A percentile compares a stretch with the other conserved stretches of the same genome.
These are phyloP conservation scores for Entoloma clypeatum DNA, from an alignment of 1,284 basidiomycete genomes.

Conservation along the genomic window DNA sequence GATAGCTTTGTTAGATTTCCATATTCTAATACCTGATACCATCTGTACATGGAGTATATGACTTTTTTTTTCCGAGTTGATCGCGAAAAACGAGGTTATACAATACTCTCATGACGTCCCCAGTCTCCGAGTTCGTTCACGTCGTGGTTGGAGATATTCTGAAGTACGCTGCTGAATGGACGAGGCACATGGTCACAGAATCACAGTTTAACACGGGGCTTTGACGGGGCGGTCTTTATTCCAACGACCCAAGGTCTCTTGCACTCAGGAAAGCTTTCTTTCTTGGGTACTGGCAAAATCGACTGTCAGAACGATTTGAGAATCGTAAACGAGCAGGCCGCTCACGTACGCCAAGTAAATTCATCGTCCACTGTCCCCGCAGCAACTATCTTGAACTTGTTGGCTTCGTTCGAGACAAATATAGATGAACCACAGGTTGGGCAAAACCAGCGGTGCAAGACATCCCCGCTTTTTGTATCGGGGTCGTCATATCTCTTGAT, in stretches of 20 bases:
- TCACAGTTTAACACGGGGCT: constrained; percentile 7
- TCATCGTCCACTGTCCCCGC: constrained; percentile 24
- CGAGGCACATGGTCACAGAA: no score
- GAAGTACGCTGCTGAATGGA: no score
- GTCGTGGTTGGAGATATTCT: no score
- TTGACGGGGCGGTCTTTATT: constrained; percentile 10
- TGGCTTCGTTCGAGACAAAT: constrained; percentile 19
- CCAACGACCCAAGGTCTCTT: constrained; percentile 7
- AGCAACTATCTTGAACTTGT: constrained; percentile 19
- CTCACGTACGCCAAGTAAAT: constrained; percentile 22
- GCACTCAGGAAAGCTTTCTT: constrained; percentile 8
- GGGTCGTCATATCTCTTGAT: constrained; percentile 25
- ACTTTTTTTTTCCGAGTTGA: no score
- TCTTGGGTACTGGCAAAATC: constrained; percentile 12
- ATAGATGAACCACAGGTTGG: constrained; percentile 29
- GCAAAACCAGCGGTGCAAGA: constrained; percentile 29
- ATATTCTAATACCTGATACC: no score
- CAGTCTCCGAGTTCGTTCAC: no score
- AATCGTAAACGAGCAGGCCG: no score
- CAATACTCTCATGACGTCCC: no score
- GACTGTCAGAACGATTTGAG: background rate
- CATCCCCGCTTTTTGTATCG: constrained; percentile 25
- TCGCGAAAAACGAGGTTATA: no score
- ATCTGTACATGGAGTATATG: no score
- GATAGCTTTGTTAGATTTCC: no score